Evolutionary conservation across 768 basidiomycete species (phyloP).

Genomic region (Leccinum longicurvipes): DNA sequence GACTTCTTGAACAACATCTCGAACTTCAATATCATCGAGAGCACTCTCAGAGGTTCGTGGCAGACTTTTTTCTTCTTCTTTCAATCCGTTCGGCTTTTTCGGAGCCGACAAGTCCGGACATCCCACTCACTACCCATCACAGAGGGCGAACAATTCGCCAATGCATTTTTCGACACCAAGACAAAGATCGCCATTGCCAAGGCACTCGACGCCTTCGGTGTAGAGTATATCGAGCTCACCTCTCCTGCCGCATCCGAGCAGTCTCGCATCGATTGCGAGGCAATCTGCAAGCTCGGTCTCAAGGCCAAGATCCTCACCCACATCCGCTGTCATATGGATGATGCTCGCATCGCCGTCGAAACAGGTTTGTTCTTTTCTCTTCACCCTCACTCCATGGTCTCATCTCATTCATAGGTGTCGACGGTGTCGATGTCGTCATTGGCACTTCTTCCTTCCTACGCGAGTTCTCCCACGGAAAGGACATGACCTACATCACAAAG

Average conservation of each 20-base stretch:
- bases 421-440: conserved; percentile 98
- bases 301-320: conserved; percentile 97
- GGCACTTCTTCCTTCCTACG: conserved; percentile 98
- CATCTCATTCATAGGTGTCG: conserved; percentile 62
- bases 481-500: conserved; percentile 99
- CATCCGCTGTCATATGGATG: conserved; percentile 99
- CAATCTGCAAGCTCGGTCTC: conserved; percentile 97
- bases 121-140: conserved; percentile 8
- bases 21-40: conserved; percentile 96
- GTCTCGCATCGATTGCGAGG: conserved; percentile 90
- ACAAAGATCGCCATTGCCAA: conserved; percentile 99
- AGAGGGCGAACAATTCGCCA: conserved; percentile 99
- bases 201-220: conserved; percentile 97
- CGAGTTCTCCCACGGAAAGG: conserved; percentile 99
- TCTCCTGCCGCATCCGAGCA: conserved; percentile 97
- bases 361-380: conserved; percentile 59
- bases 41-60: conserved; percentile 82
- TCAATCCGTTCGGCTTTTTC: not conserved
- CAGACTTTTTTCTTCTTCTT: not conserved
- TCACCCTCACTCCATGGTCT: not conserved
- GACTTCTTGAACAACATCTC: conserved; percentile 92
- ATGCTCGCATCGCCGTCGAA: conserved; percentile 96
- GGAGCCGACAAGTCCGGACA: conserved; percentile 14
- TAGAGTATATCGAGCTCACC: conserved; percentile 99
- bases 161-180: conserved; percentile 99